Conservation (phyloP, 2,329 filamentous ascomycete species). For the Microcera coccophila region DNA sequence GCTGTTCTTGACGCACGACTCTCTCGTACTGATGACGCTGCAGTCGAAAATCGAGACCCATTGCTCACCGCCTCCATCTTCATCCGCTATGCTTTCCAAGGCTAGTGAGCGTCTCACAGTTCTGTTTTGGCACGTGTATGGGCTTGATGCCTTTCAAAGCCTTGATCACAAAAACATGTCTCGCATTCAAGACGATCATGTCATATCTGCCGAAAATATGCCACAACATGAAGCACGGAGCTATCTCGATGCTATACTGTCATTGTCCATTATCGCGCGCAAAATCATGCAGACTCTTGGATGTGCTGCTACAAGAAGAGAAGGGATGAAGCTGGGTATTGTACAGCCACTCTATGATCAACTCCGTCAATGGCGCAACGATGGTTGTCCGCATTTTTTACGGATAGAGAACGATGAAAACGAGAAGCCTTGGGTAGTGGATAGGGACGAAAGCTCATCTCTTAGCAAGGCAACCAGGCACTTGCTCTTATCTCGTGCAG, state of each 20-base stretch:
- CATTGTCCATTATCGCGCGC: slow-evolving; percentile 17
- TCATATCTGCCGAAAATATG: background rate
- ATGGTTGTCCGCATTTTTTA: background rate
- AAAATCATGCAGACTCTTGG: slow-evolving; percentile 8
- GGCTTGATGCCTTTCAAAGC: slow-evolving; percentile 18
- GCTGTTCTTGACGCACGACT: slow-evolving; percentile 22
- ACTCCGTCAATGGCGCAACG: background rate
- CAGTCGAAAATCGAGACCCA: background rate
- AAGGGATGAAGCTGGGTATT: background rate
- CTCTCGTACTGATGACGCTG: slow-evolving; percentile 23
- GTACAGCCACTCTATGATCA: background rate
- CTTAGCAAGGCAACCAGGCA: background rate
- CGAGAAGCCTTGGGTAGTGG: background rate
- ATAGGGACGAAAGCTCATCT: background rate
- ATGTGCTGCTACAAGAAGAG: slow-evolving; percentile 3
- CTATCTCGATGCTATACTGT: slow-evolving; percentile 20
- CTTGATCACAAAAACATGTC: slow-evolving; percentile 17
- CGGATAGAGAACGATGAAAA: background rate
- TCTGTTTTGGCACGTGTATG: slow-evolving; percentile 20
- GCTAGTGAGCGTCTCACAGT: slow-evolving; percentile 12
- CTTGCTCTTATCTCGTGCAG: background rate
- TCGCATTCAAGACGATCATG: slow-evolving; percentile 12
- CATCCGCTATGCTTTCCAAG: background rate
- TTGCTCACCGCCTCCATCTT: background rate
- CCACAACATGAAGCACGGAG: slow-evolving; percentile 4